Evolutionary conservation across 495 filamentous ascomycete species (phyloP).

Genomic region (Daldinia decipiens): DNA sequence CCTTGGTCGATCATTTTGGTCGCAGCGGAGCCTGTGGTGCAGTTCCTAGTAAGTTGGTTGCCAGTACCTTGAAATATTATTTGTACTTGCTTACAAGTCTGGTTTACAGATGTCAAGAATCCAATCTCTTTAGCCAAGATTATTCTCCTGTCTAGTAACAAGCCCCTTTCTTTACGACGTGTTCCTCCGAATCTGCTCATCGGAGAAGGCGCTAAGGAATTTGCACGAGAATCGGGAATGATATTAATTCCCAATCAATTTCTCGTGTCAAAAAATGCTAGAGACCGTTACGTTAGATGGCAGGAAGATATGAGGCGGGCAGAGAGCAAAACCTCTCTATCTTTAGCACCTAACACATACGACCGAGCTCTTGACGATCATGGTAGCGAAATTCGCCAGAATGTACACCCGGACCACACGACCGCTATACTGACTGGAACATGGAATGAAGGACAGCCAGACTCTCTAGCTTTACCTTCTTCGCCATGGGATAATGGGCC

Average conservation of each 20-base stretch:
- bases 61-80: not conserved
- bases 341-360: constrained; percentile 31
- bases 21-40: constrained; percentile 94
- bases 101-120: constrained; percentile 80
- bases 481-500: constrained; percentile 17
- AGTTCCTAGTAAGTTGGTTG: constrained; percentile 73
- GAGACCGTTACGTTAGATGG: constrained; percentile 81
- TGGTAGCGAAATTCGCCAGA: constrained; percentile 36
- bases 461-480: constrained; percentile 52
- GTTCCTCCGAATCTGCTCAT: constrained; percentile 94
- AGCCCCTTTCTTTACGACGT: constrained; percentile 78
- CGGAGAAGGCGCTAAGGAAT: constrained; percentile 82
- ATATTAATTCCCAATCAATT: constrained; percentile 72
- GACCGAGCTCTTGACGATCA: constrained; percentile 35
- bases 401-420: constrained; percentile 56
- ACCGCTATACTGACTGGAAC: constrained; percentile 63
- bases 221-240: constrained; percentile 81
- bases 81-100: constrained; percentile 8
- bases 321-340: constrained; percentile 46
- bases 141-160: constrained; percentile 78
- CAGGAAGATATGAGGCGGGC: constrained; percentile 73
- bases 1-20: constrained; percentile 88
- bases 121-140: constrained; percentile 87
- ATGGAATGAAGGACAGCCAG: constrained; percentile 70
- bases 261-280: constrained; percentile 77